Conservation (phyloP, 441 rosid species). For the Capsella rubella region DNA sequence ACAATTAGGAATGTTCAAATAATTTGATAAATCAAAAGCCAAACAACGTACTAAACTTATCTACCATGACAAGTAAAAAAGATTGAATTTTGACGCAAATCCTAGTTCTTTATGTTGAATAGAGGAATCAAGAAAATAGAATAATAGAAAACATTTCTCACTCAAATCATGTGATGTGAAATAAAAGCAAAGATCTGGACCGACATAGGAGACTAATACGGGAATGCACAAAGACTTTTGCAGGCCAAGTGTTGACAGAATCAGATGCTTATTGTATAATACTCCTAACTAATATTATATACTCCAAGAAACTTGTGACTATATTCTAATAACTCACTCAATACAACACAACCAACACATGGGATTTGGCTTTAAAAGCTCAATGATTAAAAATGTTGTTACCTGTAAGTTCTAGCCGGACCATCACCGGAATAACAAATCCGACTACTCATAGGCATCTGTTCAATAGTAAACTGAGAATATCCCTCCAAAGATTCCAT, state of each 20-base stretch:
- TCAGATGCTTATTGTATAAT: constrained; percentile 28
- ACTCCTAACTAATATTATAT: not conserved
- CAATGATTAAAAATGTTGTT: constrained; percentile 29
- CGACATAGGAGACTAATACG: constrained; percentile 37
- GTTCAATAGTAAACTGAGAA: constrained; percentile 79
- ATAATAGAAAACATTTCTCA: constrained; percentile 17
- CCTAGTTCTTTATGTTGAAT: not conserved
- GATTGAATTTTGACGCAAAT: not conserved
- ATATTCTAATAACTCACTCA: constrained; percentile 34
- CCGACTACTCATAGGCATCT: constrained; percentile 78
- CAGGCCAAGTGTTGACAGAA: constrained; percentile 41
- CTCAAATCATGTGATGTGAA: constrained; percentile 18
- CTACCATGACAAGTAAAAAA: no score
- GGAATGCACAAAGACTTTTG: constrained; percentile 33
- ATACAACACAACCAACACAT: constrained; percentile 7
- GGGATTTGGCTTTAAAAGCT: constrained; percentile 18
- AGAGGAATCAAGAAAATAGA: not conserved
- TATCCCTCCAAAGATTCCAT: constrained; percentile 66
- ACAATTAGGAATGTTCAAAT: not conserved
- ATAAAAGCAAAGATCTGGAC: constrained; percentile 38
- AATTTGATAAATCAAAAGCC: not conserved
- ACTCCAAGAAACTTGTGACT: constrained; percentile 22
- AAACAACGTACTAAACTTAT: not conserved
- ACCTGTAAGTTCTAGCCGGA: constrained; percentile 73
- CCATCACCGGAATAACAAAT: constrained; percentile 71